These are phyloP conservation scores for Trichoderma virens DNA, from an alignment of 495 filamentous ascomycete genomes.

Conservation along the genomic window DNA sequence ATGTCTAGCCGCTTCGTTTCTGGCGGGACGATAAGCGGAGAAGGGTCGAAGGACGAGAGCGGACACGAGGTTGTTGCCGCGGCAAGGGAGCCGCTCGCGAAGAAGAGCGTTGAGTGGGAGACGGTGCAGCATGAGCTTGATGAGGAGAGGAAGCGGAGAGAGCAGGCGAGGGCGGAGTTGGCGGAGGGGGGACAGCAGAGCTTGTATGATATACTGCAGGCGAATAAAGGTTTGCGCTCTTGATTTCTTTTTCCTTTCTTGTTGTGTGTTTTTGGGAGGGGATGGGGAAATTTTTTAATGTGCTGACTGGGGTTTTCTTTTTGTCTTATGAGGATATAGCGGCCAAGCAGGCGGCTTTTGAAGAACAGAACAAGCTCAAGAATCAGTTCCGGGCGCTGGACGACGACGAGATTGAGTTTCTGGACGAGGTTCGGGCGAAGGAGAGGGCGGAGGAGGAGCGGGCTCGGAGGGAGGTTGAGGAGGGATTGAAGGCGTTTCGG, in stretches of 20 bases:
- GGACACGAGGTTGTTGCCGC: conserved; percentile 5
- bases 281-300: neutral
- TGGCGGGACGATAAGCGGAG: conserved; percentile 56
- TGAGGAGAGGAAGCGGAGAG: conserved; percentile 42
- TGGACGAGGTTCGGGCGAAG: conserved; percentile 67
- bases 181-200: conserved; percentile 56
- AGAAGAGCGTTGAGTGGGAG: conserved; percentile 53
- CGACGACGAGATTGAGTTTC: conserved; percentile 87
- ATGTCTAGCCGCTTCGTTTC: conserved; percentile 92
- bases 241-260: neutral
- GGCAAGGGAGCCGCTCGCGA: conserved; percentile 44
- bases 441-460: conserved; percentile 63
- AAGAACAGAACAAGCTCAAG: conserved; percentile 75
- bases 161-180: conserved; percentile 43
- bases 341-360: conserved; percentile 93
- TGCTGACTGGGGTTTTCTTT: neutral
- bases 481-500: conserved; percentile 64
- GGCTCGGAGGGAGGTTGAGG: conserved; percentile 64
- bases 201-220: conserved; percentile 80
- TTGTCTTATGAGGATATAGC: conserved; percentile 35
- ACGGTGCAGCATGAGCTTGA: conserved; percentile 72
- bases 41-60: conserved; percentile 15
- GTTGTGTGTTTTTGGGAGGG: neutral
- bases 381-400: conserved; percentile 94
- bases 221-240: conserved; percentile 70